Percentiles rank a stretch among this genome's conserved stretches.
Evolutionary conservation across 768 basidiomycete species (phyloP).

Genomic region (Rhodotorula kratochvilovae): DNA sequence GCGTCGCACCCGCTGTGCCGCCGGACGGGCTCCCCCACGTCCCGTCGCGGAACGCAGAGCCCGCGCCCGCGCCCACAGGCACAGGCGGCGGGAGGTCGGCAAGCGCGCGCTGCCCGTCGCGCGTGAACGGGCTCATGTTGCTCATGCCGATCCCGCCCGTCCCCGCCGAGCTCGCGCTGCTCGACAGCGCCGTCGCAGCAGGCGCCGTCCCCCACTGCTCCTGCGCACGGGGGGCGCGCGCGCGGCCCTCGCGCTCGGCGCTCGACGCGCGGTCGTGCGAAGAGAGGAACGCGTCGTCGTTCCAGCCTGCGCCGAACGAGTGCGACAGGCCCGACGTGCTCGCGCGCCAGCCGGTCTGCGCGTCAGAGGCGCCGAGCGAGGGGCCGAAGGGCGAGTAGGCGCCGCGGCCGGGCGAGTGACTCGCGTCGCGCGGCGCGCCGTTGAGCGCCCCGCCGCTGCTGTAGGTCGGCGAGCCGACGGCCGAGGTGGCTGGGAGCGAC

Average conservation of each 20-base stretch:
- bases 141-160: constrained; percentile 21
- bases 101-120: constrained; percentile 20
- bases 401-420: background rate
- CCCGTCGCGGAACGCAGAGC: background rate
- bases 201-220: constrained; percentile 11
- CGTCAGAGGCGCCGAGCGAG: background rate
- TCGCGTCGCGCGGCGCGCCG: background rate
- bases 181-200: background rate
- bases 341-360: background rate
- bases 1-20: background rate
- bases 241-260: constrained; percentile 2
- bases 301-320: constrained; percentile 25
- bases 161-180: constrained; percentile 1
- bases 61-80: background rate
- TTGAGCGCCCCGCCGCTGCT: background rate
- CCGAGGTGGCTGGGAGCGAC: constrained; percentile 31
- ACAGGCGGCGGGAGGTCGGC: background rate
- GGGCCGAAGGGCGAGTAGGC: constrained; percentile 13
- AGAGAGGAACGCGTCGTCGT: background rate
- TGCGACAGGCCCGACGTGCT: constrained; percentile 13
- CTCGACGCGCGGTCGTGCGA: background rate
- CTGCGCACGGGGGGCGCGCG: constrained; percentile 1
- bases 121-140: constrained; percentile 37
- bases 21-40: constrained; percentile 3
- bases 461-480: constrained; percentile 26